phyloP scores from a whole-genome alignment of 495 filamentous ascomycete species.

The Xanthoparmelia taractica region DNA sequence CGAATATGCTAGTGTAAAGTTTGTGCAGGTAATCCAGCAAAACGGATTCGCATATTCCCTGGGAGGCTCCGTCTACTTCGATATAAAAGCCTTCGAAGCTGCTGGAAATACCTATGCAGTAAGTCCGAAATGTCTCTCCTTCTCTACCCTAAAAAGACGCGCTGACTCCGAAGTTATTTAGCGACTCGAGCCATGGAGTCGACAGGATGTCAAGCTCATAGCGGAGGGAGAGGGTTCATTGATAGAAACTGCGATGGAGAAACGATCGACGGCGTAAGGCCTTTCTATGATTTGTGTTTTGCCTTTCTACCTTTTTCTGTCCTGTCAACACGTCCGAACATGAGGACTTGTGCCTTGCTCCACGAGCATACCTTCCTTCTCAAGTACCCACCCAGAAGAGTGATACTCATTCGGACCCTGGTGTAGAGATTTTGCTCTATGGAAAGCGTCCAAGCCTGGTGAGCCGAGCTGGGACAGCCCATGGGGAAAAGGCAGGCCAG shows the following conservation, averaged over 20 bases:
- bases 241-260: conserved; percentile 57
- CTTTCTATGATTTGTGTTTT: background rate
- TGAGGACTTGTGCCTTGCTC: background rate
- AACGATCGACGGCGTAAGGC: conserved; percentile 50
- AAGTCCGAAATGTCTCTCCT: background rate
- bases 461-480: conserved; percentile 83
- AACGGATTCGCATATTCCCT: conserved; percentile 81
- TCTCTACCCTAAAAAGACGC: background rate
- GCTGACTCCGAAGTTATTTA: background rate
- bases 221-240: conserved; percentile 88
- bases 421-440: conserved; percentile 72
- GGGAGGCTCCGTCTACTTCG: conserved; percentile 90
- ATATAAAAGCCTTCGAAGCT: conserved; percentile 78
- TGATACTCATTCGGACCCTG: background rate
- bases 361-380: background rate
- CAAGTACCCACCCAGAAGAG: background rate
- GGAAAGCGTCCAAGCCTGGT: conserved; percentile 87
- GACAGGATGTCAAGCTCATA: conserved; percentile 69
- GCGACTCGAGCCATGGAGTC: conserved; percentile 77
- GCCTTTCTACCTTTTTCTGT: background rate
- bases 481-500: conserved; percentile 84
- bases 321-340: background rate
- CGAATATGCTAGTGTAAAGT: conserved; percentile 50
- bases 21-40: conserved; percentile 68
- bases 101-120: conserved; percentile 71